Base-by-base conservation (phyloP, 352 stramenopile genomes). In the Globisporangium lucens region DNA sequence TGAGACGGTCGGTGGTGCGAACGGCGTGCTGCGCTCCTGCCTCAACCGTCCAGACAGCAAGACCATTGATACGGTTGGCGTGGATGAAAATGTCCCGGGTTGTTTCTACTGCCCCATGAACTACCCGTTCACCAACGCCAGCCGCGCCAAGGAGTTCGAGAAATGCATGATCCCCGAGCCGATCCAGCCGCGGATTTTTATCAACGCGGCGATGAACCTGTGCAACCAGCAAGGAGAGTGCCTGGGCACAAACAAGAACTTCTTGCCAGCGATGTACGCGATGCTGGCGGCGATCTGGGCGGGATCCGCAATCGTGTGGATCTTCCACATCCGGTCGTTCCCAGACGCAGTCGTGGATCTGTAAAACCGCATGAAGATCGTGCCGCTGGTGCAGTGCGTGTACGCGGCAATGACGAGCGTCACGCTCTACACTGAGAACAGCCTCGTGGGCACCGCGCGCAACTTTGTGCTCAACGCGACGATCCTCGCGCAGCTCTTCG, bases 1-100 rank as follows among this genome's bases (percentile, higher is more conserved):
- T 47, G 82, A 90, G 65, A 83, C 80, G 5, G 62, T 84, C 24
- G 82, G 78, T 4, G 82, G 80, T 0, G 51, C 67, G 1, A 38
- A 78, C 0, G 77, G 77, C 3, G 82, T 90, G 13, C 67, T 90
- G 43, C 80, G 78, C 3, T 88, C 80, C 9, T 89, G 82, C 43
- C 68, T 90, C 1, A 38, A 68, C 3, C 41, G 64, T 60, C 35
- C 65, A 3, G 66, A 64, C 36, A 75, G 63, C 36, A 51, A 73
- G 13, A 3, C 61, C 4, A 46, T 9, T 2, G 3, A 20, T 13
- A 22, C 52, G 8, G n/a, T 22, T 3, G 15, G 38, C 13, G 38
- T 12, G 10, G 38, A 49, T 4, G 41, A 49, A 13, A 9, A 46
- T 13, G 38, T 13, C 15, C 41, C 41, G n/a, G 17, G n/a, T 5